Percentiles rank a stretch among this genome's conserved stretches.
These are phyloP conservation scores for Adiantum capillusveneris DNA, from an alignment of 75 land plant species.

Conservation along the genomic window DNA sequence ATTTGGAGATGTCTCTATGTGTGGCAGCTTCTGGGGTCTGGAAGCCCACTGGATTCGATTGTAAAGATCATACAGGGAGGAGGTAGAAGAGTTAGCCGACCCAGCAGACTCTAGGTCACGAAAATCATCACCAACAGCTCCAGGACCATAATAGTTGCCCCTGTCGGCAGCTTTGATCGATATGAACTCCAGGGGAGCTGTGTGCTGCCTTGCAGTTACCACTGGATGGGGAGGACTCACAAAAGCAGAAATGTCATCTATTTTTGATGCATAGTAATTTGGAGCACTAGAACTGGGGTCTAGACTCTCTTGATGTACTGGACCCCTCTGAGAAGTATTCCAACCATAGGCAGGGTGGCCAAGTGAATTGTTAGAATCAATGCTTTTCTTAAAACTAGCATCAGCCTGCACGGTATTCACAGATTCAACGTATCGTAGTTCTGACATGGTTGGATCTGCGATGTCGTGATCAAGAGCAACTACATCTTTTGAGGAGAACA, in stretches of 20 bases:
- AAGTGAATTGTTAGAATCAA: not conserved
- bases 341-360: too few relatives aligned
- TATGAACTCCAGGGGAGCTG: too few relatives aligned
- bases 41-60: not conserved
- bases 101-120: conserved; percentile 4
- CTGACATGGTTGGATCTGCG: conserved; percentile 18
- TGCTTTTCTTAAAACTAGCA: not conserved
- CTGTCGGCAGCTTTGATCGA: too few relatives aligned
- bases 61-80: not conserved
- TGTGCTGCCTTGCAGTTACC: too few relatives aligned
- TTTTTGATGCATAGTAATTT: too few relatives aligned
- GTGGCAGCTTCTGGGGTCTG: not conserved
- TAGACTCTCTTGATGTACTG: too few relatives aligned
- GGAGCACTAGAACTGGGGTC: too few relatives aligned
- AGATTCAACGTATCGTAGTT: conserved; percentile 51
- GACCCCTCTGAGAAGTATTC: too few relatives aligned
- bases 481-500: conserved; percentile 50
- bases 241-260: too few relatives aligned
- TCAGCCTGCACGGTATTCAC: conserved; percentile 44
- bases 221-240: too few relatives aligned
- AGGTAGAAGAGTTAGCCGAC: conserved; percentile 4
- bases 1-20: not conserved
- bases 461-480: conserved; percentile 24
- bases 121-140: not conserved
- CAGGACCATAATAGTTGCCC: too few relatives aligned